Conservation (phyloP, 306 rosid species). For the Dryas drummondii region DNA sequence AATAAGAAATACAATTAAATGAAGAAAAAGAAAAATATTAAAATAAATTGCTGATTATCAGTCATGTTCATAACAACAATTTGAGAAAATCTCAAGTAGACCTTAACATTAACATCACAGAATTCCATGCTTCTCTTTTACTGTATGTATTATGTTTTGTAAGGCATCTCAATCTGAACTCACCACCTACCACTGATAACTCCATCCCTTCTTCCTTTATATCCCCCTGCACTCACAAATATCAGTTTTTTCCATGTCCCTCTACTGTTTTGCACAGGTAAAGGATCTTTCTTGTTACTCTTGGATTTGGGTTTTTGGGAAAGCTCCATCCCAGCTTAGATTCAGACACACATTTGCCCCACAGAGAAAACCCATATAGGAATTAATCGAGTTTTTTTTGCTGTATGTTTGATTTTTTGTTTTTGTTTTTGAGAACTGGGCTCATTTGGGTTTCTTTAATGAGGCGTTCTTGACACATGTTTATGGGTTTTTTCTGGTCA, state of each 20-base stretch:
- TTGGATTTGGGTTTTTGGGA: constrained; percentile 28
- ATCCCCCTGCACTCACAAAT: constrained; percentile 27
- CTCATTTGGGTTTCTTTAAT: constrained; percentile 23
- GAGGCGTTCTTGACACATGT: constrained; percentile 14
- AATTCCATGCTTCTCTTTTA: constrained; percentile 45
- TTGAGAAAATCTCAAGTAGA: constrained; percentile 34
- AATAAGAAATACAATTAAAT: background rate
- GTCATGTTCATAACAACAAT: constrained; percentile 44
- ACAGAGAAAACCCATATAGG: constrained; percentile 14
- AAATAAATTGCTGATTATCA: constrained; percentile 35
- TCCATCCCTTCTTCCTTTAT: constrained; percentile 51
- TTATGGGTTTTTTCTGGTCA: constrained; percentile 23
- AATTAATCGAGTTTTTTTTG: constrained; percentile 1
- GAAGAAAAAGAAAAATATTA: background rate
- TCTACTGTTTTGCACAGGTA: constrained; percentile 13
- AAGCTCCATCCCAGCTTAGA: constrained; percentile 75
- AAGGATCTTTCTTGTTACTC: constrained; percentile 29
- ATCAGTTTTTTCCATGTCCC: constrained; percentile 24
- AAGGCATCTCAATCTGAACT: constrained; percentile 40
- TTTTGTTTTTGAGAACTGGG: constrained; percentile 28
- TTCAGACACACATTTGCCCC: constrained; percentile 51
- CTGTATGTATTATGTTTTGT: constrained; percentile 49
- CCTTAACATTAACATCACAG: constrained; percentile 21
- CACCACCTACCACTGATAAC: constrained; percentile 78
- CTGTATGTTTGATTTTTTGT: constrained; percentile 34